A percentile compares a stretch with the other conserved stretches of the same genome.
phyloP scores from a whole-genome alignment of 345 rosid genomes.

The Limnanthes douglasii region DNA sequence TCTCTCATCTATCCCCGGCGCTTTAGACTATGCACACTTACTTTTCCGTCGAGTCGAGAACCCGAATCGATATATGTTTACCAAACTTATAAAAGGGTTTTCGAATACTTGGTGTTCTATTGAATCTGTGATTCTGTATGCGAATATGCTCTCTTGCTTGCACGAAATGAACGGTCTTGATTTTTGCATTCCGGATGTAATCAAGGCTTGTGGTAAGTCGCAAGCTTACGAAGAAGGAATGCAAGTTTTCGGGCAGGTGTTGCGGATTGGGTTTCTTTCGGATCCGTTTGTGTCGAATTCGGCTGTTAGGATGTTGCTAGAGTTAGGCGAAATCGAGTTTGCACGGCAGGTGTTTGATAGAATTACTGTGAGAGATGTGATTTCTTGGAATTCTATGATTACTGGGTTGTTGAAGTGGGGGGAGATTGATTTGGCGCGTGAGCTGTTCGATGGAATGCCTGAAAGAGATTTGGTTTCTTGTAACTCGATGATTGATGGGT shows the following conservation, averaged over 20 bases:
- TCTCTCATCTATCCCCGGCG: neutral
- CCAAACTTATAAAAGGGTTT: constrained; percentile 1
- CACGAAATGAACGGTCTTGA: neutral
- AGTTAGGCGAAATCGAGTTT: neutral
- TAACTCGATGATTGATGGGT: constrained; percentile 7
- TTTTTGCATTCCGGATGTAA: constrained; percentile 5
- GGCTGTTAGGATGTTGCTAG: constrained; percentile 1
- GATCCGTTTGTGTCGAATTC: constrained; percentile 7
- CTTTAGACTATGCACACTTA: constrained; percentile 1
- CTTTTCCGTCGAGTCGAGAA: neutral
- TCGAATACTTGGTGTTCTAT: neutral
- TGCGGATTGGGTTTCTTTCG: neutral
- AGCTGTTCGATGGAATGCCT: too few relatives aligned
- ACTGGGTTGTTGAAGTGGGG: too few relatives aligned
- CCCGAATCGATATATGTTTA: constrained; percentile 4
- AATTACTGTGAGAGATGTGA: constrained; percentile 3
- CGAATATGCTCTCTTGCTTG: constrained; percentile 1
- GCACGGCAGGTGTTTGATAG: constrained; percentile 3
- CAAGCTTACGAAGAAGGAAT: neutral
- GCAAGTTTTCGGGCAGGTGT: constrained; percentile 1
- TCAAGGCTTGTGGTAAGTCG: constrained; percentile 3
- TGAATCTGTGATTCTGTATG: constrained; percentile 1
- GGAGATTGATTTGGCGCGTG: constrained; percentile 2
- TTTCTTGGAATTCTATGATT: too few relatives aligned
- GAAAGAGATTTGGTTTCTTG: too few relatives aligned